Evolutionary conservation across 306 rosid species (phyloP).

Genomic region (Vigna unguiculata): DNA sequence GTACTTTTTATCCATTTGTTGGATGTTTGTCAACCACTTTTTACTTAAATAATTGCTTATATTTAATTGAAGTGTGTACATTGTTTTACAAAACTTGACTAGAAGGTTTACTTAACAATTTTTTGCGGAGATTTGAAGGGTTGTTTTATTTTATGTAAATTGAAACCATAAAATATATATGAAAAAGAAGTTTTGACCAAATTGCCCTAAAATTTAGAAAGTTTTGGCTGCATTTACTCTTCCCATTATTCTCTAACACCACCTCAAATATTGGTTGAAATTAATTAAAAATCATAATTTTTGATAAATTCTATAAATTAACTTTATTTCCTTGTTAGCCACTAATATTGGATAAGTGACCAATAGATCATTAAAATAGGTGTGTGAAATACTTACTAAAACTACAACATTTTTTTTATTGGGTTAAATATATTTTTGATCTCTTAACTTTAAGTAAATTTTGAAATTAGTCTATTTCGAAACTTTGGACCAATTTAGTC

Average conservation of each 20-base stretch:
- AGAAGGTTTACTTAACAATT: not conserved
- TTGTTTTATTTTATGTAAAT: not conserved
- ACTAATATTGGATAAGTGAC: not conserved
- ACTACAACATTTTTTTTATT: not conserved
- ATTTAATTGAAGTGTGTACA: not conserved
- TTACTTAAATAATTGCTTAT: not conserved
- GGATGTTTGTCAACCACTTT: not conserved
- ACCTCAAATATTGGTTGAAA: too few species aligned
- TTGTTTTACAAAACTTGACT: not conserved
- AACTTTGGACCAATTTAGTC: too few species aligned
- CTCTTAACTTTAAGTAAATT: too few species aligned
- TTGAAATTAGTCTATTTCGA: too few species aligned
- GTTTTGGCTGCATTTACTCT: too few species aligned
- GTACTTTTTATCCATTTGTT: not conserved
- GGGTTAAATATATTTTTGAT: too few species aligned
- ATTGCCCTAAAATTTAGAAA: too few species aligned
- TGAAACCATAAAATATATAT: not conserved
- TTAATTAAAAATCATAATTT: too few species aligned
- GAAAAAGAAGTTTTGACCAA: not conserved
- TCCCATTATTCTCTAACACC: too few species aligned
- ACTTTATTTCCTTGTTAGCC: not conserved
- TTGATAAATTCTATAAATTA: not conserved
- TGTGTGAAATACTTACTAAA: not conserved
- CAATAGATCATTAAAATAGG: not conserved
- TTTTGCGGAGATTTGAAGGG: constrained; percentile 9